Evolutionary conservation across 768 basidiomycete species (phyloP), one percentile per base, ranked within the genome.

Genomic region (Leccinum ochraceum): DNA sequence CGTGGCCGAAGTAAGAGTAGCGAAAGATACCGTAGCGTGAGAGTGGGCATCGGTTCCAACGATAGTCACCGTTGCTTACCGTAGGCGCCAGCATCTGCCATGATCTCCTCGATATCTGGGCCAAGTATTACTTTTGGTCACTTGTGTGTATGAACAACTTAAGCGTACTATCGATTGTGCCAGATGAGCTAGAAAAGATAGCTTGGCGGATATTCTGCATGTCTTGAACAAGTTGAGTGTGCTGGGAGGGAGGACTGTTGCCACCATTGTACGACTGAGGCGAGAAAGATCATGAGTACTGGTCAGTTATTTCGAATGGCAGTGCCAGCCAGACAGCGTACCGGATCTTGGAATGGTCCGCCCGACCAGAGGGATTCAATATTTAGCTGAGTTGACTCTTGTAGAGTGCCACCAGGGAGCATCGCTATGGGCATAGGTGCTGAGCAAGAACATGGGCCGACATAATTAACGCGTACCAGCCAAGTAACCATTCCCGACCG

Each of bases 291-390:
- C 13, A 30, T 36, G 42, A 56, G 48, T 10, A 34, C 42, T 32
- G 53, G 48, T 24, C 17, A 16, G 16, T 42, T 46, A 16, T 30
- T 22, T 54, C 26, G 20, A 37, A 51, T 56, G 0, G 7, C 32
- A 49, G 10, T 34, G 13, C 6, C 6, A 13, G 52, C 6, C 6
- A 13, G 52, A 30, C 14, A 16, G 73, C 79, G 32, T 67, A 89
- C 88, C 10, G 82, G 79, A 66, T 88, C 84, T 52, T 83, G 78
- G 62, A 88, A 88, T 8, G 88, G 86, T 4, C 89, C 89, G 20
- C 89, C 89, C 20, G 84, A 80, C 89, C 90, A 91, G 9, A 92
- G 75, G 14, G 86, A 85, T 67, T 92, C 89, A 51, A 92, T 86
- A 67, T 92, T 91, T 28, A 92, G 75, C 62, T 87, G 87, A 10